Evolutionary conservation across 1,139 yeast species (phyloP).

Genomic region (Zygoascus sp.): DNA sequence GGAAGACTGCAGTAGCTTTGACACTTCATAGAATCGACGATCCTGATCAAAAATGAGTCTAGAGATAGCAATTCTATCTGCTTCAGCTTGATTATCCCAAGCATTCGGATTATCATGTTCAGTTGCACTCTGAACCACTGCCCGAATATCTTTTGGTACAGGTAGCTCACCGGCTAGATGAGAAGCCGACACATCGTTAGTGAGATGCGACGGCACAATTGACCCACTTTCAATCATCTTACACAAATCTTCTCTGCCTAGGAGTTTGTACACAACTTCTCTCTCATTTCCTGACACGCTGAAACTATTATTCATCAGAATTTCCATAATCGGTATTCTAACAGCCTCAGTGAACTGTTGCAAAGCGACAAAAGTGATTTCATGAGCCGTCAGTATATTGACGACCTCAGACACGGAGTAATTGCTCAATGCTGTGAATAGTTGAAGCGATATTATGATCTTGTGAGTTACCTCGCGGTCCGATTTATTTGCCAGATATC

Average conservation of each 20-base stretch:
- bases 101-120: slow-evolving; percentile 51
- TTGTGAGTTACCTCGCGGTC: slow-evolving; percentile 35
- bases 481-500: slow-evolving; percentile 55
- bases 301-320: slow-evolving; percentile 27
- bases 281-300: background rate
- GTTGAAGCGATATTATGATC: slow-evolving; percentile 6
- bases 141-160: slow-evolving; percentile 43
- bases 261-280: slow-evolving; percentile 48
- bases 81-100: slow-evolving; percentile 68
- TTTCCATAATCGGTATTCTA: slow-evolving; percentile 52
- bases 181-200: slow-evolving; percentile 10
- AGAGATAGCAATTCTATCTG: slow-evolving; percentile 62
- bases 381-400: slow-evolving; percentile 53
- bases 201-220: slow-evolving; percentile 7
- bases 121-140: slow-evolving; percentile 44
- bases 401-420: slow-evolving; percentile 52
- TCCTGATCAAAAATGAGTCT: slow-evolving; percentile 71
- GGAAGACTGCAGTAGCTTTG: slow-evolving; percentile 65
- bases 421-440: slow-evolving; percentile 37
- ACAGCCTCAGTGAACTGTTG: slow-evolving; percentile 76
- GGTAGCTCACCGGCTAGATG: slow-evolving; percentile 15
- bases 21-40: slow-evolving; percentile 73
- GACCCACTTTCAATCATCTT: slow-evolving; percentile 4
- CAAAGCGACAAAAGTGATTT: slow-evolving; percentile 48
- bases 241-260: slow-evolving; percentile 62